Percentiles rank a stretch among this genome's conserved stretches.
Evolutionary conservation across 1,284 basidiomycete species (phyloP).

Genomic region (Bjerkandera adusta): DNA sequence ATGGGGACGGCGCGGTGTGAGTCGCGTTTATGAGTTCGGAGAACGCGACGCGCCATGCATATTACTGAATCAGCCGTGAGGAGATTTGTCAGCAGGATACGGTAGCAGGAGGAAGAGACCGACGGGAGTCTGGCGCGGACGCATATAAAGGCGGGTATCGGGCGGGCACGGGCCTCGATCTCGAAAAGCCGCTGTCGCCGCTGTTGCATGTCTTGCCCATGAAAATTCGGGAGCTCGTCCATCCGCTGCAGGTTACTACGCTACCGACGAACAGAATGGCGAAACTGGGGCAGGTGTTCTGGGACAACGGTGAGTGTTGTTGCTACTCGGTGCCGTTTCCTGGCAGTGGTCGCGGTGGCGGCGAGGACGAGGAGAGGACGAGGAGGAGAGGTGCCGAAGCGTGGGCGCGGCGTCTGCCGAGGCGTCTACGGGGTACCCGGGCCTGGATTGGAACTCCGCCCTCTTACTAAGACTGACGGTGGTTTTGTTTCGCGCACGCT

Average conservation of each 20-base stretch:
- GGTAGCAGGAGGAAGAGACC: no score
- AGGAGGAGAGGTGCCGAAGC: background rate
- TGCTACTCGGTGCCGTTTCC: background rate
- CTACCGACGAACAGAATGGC: slow-evolving; percentile 1
- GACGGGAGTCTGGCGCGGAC: no score
- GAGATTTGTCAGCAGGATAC: no score
- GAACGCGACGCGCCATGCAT: no score
- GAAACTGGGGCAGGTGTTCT: background rate
- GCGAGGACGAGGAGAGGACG: background rate
- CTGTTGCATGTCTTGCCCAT: no score
- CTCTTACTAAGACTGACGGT: slow-evolving; percentile 8
- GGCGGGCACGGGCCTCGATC: no score
- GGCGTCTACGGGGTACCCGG: background rate
- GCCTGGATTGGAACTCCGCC: slow-evolving; percentile 5
- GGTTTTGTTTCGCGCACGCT: slow-evolving; percentile 6
- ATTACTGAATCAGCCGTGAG: no score
- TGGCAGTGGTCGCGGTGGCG: background rate
- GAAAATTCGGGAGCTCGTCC: slow-evolving; percentile 1
- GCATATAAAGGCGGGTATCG: no score
- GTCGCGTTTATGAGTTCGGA: no score
- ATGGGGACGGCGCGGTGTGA: no score
- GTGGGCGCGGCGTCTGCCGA: background rate
- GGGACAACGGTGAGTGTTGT: background rate
- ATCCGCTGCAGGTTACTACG: slow-evolving; percentile 2
- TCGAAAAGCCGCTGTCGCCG: no score